A percentile compares a stretch with the other conserved stretches of the same genome.
Conservation (phyloP, 2,329 filamentous ascomycete genomes). For the Didymella glomerata region DNA sequence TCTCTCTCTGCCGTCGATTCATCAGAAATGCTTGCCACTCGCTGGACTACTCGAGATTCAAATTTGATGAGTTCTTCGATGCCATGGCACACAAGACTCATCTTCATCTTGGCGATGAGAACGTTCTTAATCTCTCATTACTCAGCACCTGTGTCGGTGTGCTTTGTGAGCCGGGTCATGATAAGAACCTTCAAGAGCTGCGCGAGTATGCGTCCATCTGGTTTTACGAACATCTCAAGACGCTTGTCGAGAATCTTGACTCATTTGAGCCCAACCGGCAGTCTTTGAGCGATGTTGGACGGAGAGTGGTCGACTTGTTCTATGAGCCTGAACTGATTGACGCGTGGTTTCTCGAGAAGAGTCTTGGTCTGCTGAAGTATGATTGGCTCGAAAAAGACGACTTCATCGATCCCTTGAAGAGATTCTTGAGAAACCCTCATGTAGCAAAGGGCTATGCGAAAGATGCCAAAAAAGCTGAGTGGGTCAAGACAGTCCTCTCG, state of each 20-base stretch:
- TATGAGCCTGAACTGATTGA: constrained; percentile 4
- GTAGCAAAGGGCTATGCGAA: background rate
- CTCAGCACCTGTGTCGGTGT: background rate
- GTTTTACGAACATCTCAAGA: constrained; percentile 22
- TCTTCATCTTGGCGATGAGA: constrained; percentile 6
- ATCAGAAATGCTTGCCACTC: constrained; percentile 16
- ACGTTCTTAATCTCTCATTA: background rate
- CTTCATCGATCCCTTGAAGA: no score
- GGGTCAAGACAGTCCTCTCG: constrained; percentile 3
- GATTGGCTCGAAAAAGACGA: background rate
- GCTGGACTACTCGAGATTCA: constrained; percentile 20
- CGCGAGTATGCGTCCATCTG: constrained; percentile 13
- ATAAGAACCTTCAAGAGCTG: background rate
- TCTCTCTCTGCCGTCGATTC: constrained; percentile 20
- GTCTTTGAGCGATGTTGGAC: background rate
- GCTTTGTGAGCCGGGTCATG: background rate
- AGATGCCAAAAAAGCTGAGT: constrained; percentile 14
- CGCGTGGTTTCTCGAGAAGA: background rate
- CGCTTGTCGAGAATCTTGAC: constrained; percentile 14
- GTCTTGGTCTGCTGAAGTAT: background rate
- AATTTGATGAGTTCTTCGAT: constrained; percentile 24
- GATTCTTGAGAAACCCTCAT: no score
- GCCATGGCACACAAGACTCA: constrained; percentile 20
- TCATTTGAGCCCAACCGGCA: constrained; percentile 13
- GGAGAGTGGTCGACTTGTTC: constrained; percentile 2